Base-by-base conservation (phyloP, 176 grass and related monocot species). In the Calamus simplicifolius region DNA sequence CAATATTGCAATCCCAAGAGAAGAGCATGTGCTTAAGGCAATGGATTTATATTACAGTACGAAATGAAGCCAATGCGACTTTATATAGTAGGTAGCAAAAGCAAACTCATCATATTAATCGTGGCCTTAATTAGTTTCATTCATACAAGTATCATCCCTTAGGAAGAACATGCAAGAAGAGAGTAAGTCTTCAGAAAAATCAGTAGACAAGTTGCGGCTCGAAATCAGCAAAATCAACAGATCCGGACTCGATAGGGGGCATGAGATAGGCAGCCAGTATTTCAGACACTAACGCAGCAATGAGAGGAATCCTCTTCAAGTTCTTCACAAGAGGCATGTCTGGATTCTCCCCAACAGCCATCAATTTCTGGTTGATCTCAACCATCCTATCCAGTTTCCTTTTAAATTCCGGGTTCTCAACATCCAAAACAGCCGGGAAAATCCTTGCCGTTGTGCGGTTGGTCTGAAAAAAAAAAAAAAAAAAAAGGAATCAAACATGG, bases 361-460 rank as follows among this genome's bases (percentile, higher is more conserved):
- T 49, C 18, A 98, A 55, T 71, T 98, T 77, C 76, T 81, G 5
- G 62, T 83, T 92, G 73, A 92, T 79, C 57, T 72, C 87, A 27
- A 89, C 91, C 91, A 95, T 90, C 62, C 77, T 72, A 56, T 87
- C 86, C 58, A 95, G 67, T 58, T 95, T 90, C 73, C 93, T 98
- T 81, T 85, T 98, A 79, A 98, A 98, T 61, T 98, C 93, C 26
- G 87, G 87, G 70, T 92, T 92, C 73, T 98, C 93, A 0, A 98
- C 87, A 23, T 98, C 87, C 23, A 61, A 81, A 57, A 98, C 93
- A 52, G 87, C 87, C 0, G 93, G 93, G 87, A 98, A 98, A 52
- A 98, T 98, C 62, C 93, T 90, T 4, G 84, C 87, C 15, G 93
- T 85, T 14, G 87, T 88, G 64, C 86, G 86, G 65, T 95, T 95